Conservation (phyloP, 2,329 filamentous ascomycete genomes). For the Hansfordia pulvinata region DNA sequence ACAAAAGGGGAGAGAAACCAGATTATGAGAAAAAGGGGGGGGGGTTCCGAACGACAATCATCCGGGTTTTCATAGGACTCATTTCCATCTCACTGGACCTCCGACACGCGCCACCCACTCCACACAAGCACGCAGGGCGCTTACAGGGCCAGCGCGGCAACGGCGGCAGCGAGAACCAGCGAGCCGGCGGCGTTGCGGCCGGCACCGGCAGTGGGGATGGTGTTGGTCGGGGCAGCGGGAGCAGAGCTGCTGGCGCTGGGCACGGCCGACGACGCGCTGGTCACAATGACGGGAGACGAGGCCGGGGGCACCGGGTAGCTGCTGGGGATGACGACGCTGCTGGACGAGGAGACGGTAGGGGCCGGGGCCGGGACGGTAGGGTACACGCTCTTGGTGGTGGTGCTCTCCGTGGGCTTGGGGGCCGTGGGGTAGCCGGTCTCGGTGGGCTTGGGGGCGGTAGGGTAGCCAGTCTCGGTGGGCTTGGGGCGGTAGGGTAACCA, state of each 20-base stretch:
- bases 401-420: too few relatives aligned
- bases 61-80: too few relatives aligned
- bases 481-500: conserved; percentile 6
- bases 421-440: conserved; percentile 1
- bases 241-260: conserved; percentile 8
- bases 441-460: conserved; percentile 1
- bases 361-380: conserved; percentile 9
- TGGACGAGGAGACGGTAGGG: conserved; percentile 6
- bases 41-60: too few relatives aligned
- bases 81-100: too few relatives aligned
- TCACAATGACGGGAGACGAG: conserved; percentile 11
- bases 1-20: too few relatives aligned
- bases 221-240: conserved; percentile 4
- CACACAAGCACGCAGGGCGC: too few relatives aligned
- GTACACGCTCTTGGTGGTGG: conserved; percentile 11
- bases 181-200: conserved; percentile 21
- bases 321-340: conserved; percentile 6
- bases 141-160: conserved; percentile 30
- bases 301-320: conserved; percentile 3
- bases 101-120: too few relatives aligned
- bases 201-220: conserved; percentile 14
- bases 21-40: too few relatives aligned
- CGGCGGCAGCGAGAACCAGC: conserved; percentile 22
- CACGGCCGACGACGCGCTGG: conserved; percentile 11
- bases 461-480: conserved; percentile 1